These are phyloP conservation scores for Aspergillus cristatus DNA, from an alignment of 495 filamentous ascomycete species.

Conservation along the genomic window DNA sequence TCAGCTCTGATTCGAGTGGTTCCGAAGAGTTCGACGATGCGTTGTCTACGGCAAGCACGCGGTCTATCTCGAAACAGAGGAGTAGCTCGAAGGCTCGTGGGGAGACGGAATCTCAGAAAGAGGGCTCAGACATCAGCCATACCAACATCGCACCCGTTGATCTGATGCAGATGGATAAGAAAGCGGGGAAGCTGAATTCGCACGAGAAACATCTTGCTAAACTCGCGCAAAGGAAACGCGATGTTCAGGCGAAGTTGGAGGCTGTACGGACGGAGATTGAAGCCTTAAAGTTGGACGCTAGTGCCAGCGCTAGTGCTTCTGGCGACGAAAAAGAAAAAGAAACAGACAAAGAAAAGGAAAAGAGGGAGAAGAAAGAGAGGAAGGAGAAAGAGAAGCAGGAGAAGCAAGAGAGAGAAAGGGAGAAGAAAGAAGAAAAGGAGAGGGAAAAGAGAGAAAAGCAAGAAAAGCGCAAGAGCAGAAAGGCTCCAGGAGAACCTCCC, in stretches of 20 bases:
- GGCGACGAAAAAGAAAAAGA: neutral
- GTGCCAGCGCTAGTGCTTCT: neutral
- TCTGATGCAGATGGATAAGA: constrained; percentile 20
- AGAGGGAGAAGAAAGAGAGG: neutral
- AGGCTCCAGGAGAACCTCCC: no score
- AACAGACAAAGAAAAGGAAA: neutral
- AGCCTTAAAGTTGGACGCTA: constrained; percentile 16
- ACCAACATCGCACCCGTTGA: constrained; percentile 16
- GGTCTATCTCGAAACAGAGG: neutral
- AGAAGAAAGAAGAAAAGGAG: neutral
- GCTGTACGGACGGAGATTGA: constrained; percentile 33
- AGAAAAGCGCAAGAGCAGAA: neutral
- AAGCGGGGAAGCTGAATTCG: constrained; percentile 30
- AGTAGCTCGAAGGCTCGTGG: constrained; percentile 1
- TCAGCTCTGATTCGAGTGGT: constrained; percentile 10
- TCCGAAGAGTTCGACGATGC: constrained; percentile 1
- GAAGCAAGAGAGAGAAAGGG: neutral
- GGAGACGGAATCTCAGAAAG: no score
- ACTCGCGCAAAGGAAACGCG: constrained; percentile 58
- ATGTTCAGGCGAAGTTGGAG: constrained; percentile 60
- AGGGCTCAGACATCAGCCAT: constrained; percentile 13
- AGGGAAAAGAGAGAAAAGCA: neutral
- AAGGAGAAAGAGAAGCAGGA: neutral
- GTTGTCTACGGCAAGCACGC: neutral
- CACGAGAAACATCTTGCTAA: constrained; percentile 70